These are phyloP conservation scores for Tylopilus plumbeoviolaceoides DNA, from an alignment of 768 basidiomycete genomes.

Conservation along the genomic window DNA sequence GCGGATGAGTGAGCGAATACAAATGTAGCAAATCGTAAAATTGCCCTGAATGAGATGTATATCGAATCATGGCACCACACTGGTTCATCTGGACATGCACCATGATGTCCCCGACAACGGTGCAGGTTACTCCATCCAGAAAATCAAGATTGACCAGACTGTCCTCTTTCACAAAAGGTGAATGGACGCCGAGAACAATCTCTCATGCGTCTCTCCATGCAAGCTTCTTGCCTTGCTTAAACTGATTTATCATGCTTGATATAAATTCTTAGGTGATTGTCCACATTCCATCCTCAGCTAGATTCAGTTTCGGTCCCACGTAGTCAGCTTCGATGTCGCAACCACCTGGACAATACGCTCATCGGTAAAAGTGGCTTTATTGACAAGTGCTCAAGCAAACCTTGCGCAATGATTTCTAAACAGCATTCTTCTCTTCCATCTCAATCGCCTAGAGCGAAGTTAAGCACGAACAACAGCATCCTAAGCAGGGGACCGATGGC, in stretches of 20 bases:
- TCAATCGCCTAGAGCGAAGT: slow-evolving; percentile 71
- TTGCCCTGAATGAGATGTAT: slow-evolving; percentile 55
- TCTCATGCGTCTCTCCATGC: slow-evolving; percentile 93
- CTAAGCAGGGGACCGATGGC: slow-evolving; percentile 53
- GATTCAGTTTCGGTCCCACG: slow-evolving; percentile 67
- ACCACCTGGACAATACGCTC: slow-evolving; percentile 44
- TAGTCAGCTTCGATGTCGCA: slow-evolving; percentile 77
- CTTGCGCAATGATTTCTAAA: slow-evolving; percentile 73
- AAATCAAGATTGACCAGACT: slow-evolving; percentile 76
- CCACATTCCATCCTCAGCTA: slow-evolving; percentile 60
- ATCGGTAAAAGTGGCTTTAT: slow-evolving; percentile 4
- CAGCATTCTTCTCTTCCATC: slow-evolving; percentile 88
- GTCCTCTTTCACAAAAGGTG: slow-evolving; percentile 62
- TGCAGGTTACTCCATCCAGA: slow-evolving; percentile 73
- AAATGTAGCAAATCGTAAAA: slow-evolving; percentile 93
- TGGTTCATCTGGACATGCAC: slow-evolving; percentile 36
- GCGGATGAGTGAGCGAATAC: slow-evolving; percentile 81
- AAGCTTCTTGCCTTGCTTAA: slow-evolving; percentile 91
- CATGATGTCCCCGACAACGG: slow-evolving; percentile 96
- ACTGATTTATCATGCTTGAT: slow-evolving; percentile 82
- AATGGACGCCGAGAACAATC: slow-evolving; percentile 84
- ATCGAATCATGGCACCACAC: slow-evolving; percentile 63
- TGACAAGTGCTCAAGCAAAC: slow-evolving; percentile 33
- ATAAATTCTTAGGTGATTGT: slow-evolving; percentile 76
- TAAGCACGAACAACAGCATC: neutral